Conservation (phyloP, 768 basidiomycete genomes). For the Lenzites betulinus region DNA sequence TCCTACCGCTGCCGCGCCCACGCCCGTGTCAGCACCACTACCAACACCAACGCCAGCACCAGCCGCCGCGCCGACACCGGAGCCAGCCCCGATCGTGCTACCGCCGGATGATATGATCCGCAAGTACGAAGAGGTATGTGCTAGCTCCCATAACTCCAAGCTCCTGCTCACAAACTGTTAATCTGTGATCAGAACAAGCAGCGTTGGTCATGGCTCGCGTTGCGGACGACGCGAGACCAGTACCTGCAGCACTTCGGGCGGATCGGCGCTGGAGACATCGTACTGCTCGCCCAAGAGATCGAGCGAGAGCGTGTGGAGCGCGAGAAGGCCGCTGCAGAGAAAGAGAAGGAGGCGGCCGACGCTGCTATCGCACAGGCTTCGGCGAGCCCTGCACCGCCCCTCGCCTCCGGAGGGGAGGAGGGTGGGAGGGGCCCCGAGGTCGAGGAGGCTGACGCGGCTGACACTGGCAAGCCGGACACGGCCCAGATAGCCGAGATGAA, state of each 20-base stretch:
- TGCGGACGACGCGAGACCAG: constrained; percentile 73
- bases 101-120: constrained; percentile 51
- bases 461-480: constrained; percentile 1
- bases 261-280: constrained; percentile 77
- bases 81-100: constrained; percentile 25
- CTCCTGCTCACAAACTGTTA: constrained; percentile 3
- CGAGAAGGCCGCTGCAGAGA: constrained; percentile 36
- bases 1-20: constrained; percentile 31
- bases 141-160: neutral
- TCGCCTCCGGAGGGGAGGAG: neutral
- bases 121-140: constrained; percentile 64
- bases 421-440: neutral
- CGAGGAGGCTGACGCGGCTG: constrained; percentile 9
- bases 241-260: constrained; percentile 78
- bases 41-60: constrained; percentile 24
- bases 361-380: constrained; percentile 20
- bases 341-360: constrained; percentile 33
- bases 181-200: constrained; percentile 60
- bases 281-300: constrained; percentile 33
- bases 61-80: constrained; percentile 4
- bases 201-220: constrained; percentile 78
- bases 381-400: constrained; percentile 19
- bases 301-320: constrained; percentile 34
- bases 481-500: constrained; percentile 1
- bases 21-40: constrained; percentile 17